Base-by-base conservation (phyloP, 768 basidiomycete genomes). In the Lactarius hatsudake region DNA sequence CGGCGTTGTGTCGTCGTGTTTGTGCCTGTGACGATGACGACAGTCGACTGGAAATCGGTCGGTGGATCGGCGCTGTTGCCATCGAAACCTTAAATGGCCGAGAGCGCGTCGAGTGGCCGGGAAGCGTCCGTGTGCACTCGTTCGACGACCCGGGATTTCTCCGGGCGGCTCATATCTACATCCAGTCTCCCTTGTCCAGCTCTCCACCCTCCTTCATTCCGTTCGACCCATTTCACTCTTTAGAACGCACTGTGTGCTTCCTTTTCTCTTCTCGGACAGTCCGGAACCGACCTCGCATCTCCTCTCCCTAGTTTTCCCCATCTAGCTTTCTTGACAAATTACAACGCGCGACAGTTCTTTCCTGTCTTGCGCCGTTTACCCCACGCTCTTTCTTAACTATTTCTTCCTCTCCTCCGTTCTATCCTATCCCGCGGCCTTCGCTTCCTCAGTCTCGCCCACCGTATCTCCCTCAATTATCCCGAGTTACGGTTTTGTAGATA, bases 171-270 rank as follows among this genome's bases (percentile, higher is more conserved):
- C 17, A 43, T 43, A 32, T 64, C 8, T 63, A 53, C 55, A 13
- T 15, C 30, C 17, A 45, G 34, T 15, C 26, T 2, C 30, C 23
- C 13, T 38, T 12, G 10, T 38, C 36, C 12, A 38, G 36, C 36
- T 26, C 36, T 23, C 61, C 18, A 32, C 61, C 30, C 42, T 54
- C 65, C 26, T 62, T 67, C 38, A 3, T 23, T 20, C 28, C 18
- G 43, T 59, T 65, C 65, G 23, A 7, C 57, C 4, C 36, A 65
- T 57, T 57, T 60, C 64, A 40, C n/a, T 69, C 66, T 40, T 69
- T 69, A 38, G 40, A 57, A 42, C 61, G 58, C 68, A 69, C 68
- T 66, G 68, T 30, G 68, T 69, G 68, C 61, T 48, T n/a, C 7
- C 1, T 13, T 32, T 36, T 62, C 38, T 54, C 13, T 5, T 53